Evolutionary conservation across 345 rosid species (phyloP).

Genomic region (thale cress (Arabidopsis thaliana)): TAIR10.1 NC_003075.7:15068001-15068500

Average conservation of each 20-base stretch:
- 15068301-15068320: constrained; percentile 28
- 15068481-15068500: constrained; percentile 63
- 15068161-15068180: constrained; percentile 84
- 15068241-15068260: constrained; percentile 42
- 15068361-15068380: constrained; percentile 85
- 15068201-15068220: constrained; percentile 64
- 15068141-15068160: constrained; percentile 77
- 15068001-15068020: constrained; percentile 87
- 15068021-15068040: constrained; percentile 98
- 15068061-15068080: constrained; percentile 84
- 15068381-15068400: constrained; percentile 86
- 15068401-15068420: constrained; percentile 84
- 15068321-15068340: constrained; percentile 59
- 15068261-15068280: constrained; percentile 12
- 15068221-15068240: constrained; percentile 78
- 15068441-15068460: constrained; percentile 83
- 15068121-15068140: constrained; percentile 91
- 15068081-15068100: constrained; percentile 81
- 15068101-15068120: constrained; percentile 85
- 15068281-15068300: constrained; percentile 44
- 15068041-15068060: constrained; percentile 86
- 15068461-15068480: constrained; percentile 80
- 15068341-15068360: constrained; percentile 86
- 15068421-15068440: constrained; percentile 79
- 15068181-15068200: constrained; percentile 70